Evolutionary conservation across 139 green algal genomes (phyloP).

Genomic region (Coccomyxa sp.): DNA sequence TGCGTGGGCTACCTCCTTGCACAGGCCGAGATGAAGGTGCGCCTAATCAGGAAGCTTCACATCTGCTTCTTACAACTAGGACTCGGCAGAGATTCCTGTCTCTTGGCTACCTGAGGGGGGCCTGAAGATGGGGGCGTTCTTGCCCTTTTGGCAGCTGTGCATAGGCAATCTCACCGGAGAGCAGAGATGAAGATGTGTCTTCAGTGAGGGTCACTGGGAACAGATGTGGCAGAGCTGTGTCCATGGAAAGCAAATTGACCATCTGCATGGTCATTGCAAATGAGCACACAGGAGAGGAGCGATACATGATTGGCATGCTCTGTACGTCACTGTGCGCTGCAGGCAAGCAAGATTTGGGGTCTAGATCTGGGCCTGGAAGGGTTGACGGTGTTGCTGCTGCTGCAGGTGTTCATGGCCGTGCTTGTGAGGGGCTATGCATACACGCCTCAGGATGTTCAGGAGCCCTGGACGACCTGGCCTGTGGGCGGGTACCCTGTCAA

Average conservation of each 20-base stretch:
- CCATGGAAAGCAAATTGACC: no score
- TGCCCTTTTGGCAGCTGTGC: not conserved
- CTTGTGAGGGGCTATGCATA: not conserved
- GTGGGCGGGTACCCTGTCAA: not conserved
- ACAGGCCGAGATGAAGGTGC: slow-evolving; percentile 19
- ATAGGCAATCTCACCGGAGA: not conserved
- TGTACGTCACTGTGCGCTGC: not conserved
- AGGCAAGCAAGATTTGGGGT: not conserved
- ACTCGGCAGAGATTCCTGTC: no score
- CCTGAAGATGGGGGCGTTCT: not conserved
- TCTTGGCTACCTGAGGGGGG: not conserved
- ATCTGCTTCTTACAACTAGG: not conserved
- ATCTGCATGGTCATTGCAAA: no score
- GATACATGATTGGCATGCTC: not conserved
- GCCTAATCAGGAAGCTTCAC: not conserved
- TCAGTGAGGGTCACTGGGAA: not conserved
- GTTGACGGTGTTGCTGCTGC: not conserved
- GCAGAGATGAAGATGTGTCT: not conserved
- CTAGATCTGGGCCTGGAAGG: not conserved
- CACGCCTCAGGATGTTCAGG: not conserved
- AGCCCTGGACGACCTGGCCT: not conserved
- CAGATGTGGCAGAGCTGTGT: not conserved
- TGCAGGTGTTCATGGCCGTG: slow-evolving; percentile 1
- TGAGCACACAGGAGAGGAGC: no score
- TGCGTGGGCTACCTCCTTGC: slow-evolving; percentile 19